Conservation (phyloP, 2,329 filamentous ascomycete species). For the Aspergillus sp. region DNA sequence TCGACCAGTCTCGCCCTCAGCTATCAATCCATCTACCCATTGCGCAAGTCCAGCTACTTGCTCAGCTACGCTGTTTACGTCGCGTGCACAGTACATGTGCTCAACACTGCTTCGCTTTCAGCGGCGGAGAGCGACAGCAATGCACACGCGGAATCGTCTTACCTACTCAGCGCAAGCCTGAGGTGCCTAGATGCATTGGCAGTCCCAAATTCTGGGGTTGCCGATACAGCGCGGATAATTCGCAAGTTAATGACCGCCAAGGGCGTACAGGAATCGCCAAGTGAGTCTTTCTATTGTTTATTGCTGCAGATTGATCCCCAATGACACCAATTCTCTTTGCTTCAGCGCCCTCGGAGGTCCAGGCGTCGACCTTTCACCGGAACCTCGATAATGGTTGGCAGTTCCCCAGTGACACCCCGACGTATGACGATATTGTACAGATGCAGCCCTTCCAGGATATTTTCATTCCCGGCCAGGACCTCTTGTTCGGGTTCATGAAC, state of each 20-base stretch:
- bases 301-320: too few relatives aligned
- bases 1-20: conserved; percentile 34
- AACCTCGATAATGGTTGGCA: too few relatives aligned
- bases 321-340: too few relatives aligned
- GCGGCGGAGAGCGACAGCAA: background rate
- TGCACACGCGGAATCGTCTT: background rate
- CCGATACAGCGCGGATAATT: conserved; percentile 7
- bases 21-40: conserved; percentile 42
- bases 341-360: too few relatives aligned
- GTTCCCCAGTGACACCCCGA: background rate
- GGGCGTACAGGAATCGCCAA: background rate
- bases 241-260: conserved; percentile 9
- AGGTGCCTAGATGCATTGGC: conserved; percentile 7
- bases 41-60: conserved; percentile 43
- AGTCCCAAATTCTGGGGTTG: conserved; percentile 6
- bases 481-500: conserved; percentile 14
- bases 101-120: conserved; percentile 23
- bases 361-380: too few relatives aligned
- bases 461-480: conserved; percentile 3
- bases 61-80: conserved; percentile 44
- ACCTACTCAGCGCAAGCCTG: background rate
- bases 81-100: conserved; percentile 27
- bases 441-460: conserved; percentile 1
- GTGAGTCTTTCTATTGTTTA: background rate
- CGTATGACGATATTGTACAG: background rate